Conservation (phyloP, 73 alveolate genomes). For the Paramecium biaurelia region DNA sequence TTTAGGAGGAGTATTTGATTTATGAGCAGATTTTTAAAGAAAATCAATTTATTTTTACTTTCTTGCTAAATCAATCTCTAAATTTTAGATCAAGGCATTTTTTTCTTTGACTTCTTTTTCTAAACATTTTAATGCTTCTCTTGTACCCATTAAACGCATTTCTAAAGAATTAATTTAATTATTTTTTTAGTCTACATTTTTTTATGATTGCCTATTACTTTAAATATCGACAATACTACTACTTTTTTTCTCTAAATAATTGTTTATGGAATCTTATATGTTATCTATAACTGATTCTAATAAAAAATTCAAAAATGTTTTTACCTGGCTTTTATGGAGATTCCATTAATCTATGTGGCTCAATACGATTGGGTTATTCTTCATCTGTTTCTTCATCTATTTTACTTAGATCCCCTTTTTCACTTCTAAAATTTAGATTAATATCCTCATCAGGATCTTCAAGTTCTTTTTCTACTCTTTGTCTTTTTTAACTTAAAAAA, state of each 20-base stretch:
- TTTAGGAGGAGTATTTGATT: background rate
- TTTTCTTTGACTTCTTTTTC: constrained; percentile 29
- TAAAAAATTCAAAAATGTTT: background rate
- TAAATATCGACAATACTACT: background rate
- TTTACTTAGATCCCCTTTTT: background rate
- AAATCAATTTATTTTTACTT: background rate
- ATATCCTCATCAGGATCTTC: background rate
- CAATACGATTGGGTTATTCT: background rate
- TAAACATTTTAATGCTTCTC: constrained; percentile 20
- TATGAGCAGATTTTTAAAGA: background rate
- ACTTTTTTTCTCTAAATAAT: background rate
- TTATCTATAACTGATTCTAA: background rate
- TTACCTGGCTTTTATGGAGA: background rate
- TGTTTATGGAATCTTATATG: background rate
- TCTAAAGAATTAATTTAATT: background rate
- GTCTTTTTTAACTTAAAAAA: background rate
- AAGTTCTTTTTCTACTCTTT: background rate
- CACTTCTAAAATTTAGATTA: background rate
- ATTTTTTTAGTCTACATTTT: background rate
- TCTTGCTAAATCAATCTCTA: background rate
- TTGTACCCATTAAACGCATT: constrained; percentile 41
- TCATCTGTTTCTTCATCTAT: background rate
- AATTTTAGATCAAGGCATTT: background rate
- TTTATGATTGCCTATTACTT: constrained; percentile 4
- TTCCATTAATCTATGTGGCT: background rate